Evolutionary conservation across 2,329 filamentous ascomycete species (phyloP), one percentile per base, ranked within the genome.

Genomic region (Dendryphion nanum): DNA sequence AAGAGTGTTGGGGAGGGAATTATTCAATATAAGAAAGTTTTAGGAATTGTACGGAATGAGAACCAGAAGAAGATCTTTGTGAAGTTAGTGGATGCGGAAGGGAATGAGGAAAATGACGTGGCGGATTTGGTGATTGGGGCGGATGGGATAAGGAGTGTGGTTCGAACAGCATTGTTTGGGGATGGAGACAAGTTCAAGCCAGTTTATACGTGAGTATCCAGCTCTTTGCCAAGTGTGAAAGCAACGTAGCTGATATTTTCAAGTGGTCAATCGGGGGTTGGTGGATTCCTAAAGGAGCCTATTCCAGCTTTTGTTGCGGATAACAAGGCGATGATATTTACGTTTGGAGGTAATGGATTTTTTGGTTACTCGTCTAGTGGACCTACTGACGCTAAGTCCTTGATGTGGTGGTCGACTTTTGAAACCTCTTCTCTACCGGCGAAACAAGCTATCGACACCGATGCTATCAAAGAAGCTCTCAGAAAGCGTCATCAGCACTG

Each of bases 291-390:
- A 18, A 55, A 63, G n/a, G 42, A 50, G 6, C 43, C 57, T 0
- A 37, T 73, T 14, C 57, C 67, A 8, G 41, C 59, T 14, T 34
- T 42, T 10, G 47, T 60, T 19, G 35, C 50, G 18, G 32, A 51
- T 7, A 43, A 55, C 13, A 65, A 64, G 4, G 56, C 57, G 1
- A 70, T 74, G 63, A 63, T 61, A 26, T 60, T 75, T 30, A 56
- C 67, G 0, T 73, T 74, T 39, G 72, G 73, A 2, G 60, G 67
- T 1, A 73, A 72, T 35, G 73, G 74, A 0, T 76, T 75, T 48
- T 76, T 76, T 44, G 73, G 74, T 2, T 76, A 75, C 48, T 66
- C 68, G 18, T 68, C 64, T 34, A 57, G 28, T 37, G 55, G 15
- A 44, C 61, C 41, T 53, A 56, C 8, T 37, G 53, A 18, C 18